phyloP scores from a whole-genome alignment of 2,329 filamentous ascomycete genomes.

The Xylariaceae sp. region DNA sequence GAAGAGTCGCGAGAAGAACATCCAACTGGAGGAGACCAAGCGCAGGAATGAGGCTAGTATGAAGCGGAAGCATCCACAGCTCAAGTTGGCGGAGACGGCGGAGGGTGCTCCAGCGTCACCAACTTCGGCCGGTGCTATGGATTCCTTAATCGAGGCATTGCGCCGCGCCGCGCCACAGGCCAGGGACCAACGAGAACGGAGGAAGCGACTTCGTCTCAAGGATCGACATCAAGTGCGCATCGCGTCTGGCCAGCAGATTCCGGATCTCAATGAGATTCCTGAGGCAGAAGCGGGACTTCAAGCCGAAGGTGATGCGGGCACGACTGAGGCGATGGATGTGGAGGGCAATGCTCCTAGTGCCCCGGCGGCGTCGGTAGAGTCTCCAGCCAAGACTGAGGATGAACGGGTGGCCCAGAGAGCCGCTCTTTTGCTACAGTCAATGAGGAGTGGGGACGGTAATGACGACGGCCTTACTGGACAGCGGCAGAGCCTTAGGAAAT shows the following conservation, averaged over 20 bases:
- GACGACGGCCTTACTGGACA: conserved; percentile 52
- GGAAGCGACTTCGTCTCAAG: conserved; percentile 82
- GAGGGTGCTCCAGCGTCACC: conserved; percentile 57
- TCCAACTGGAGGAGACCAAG: conserved; percentile 73
- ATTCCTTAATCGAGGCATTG: conserved; percentile 89
- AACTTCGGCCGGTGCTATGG: conserved; percentile 84
- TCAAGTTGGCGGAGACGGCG: conserved; percentile 51
- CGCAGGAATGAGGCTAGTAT: conserved; percentile 86
- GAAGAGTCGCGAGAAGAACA: conserved; percentile 92
- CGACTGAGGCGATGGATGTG: conserved; percentile 37
- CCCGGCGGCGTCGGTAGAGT: conserved; percentile 38
- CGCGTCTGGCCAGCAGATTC: conserved; percentile 84
- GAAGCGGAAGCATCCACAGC: conserved; percentile 79
- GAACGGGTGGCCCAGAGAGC: conserved; percentile 84
- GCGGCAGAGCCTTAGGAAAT: conserved; percentile 59
- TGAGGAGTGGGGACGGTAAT: conserved; percentile 63
- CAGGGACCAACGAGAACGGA: conserved; percentile 81
- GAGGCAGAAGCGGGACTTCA: conserved; percentile 45
- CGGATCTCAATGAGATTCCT: conserved; percentile 62
- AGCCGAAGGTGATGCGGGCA: conserved; percentile 29
- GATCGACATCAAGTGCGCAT: conserved; percentile 86
- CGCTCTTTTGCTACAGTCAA: conserved; percentile 76
- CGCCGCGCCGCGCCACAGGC: conserved; percentile 88
- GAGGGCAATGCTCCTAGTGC: conserved; percentile 53
- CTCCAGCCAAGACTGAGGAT: conserved; percentile 36